A percentile compares a stretch with the other conserved stretches of the same genome.
These are phyloP conservation scores for Brassica balearica DNA, from an alignment of 441 rosid genomes.

Conservation along the genomic window DNA sequence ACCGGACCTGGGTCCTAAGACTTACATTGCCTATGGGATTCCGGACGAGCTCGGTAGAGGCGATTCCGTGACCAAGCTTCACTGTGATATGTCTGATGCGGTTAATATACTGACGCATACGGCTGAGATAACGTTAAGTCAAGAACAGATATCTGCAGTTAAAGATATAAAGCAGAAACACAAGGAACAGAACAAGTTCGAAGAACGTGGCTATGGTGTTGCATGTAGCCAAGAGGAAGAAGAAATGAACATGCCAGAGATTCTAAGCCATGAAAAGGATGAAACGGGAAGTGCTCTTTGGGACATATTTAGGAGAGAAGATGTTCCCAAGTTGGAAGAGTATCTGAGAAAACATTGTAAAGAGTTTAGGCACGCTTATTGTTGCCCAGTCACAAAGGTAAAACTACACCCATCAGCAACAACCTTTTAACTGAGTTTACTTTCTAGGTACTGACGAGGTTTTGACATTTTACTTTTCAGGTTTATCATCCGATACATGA, in stretches of 20 bases:
- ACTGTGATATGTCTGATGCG: conserved; percentile 92
- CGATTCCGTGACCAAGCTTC: conserved; percentile 91
- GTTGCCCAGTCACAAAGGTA: conserved; percentile 69
- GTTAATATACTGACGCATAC: conserved; percentile 84
- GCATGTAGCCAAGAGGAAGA: conserved; percentile 26
- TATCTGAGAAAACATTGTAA: conserved; percentile 65
- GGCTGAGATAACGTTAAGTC: conserved; percentile 55
- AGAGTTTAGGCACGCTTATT: conserved; percentile 79
- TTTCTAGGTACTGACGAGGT: background rate
- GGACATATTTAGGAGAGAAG: conserved; percentile 92
- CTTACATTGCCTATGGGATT: conserved; percentile 82
- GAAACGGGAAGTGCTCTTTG: conserved; percentile 69
- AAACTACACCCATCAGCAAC: background rate
- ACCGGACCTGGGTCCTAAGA: conserved; percentile 92
- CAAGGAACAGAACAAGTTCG: conserved; percentile 62
- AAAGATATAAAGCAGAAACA: conserved; percentile 60
- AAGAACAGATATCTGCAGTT: conserved; percentile 59
- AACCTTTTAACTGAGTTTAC: background rate
- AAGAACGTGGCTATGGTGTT: conserved; percentile 34
- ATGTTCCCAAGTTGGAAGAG: conserved; percentile 70
- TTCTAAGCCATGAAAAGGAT: conserved; percentile 15
- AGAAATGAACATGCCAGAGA: conserved; percentile 27
- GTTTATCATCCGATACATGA: conserved; percentile 84
- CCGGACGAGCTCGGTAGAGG: conserved; percentile 84
- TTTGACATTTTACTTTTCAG: conserved; percentile 40